A percentile compares a stretch with the other conserved stretches of the same genome.
Evolutionary conservation across 257 asterid species (phyloP).

Genomic region (Penstemon davidsonii): DNA sequence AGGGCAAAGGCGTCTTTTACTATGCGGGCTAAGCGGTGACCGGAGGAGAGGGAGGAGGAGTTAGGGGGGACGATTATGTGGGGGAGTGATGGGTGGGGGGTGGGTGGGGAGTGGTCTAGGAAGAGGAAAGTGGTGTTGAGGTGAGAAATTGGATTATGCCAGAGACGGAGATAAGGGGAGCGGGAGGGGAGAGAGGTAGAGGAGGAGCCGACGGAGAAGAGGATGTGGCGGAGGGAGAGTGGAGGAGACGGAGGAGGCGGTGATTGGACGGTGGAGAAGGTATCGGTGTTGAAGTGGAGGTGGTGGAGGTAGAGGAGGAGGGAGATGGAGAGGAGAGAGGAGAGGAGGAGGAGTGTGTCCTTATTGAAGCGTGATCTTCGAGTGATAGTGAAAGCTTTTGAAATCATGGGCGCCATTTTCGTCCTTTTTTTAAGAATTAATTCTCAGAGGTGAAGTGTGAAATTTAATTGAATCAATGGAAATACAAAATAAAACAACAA

Average conservation of each 20-base stretch:
- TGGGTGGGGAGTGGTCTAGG: slow-evolving; percentile 46
- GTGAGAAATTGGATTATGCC: slow-evolving; percentile 63
- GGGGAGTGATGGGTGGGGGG: slow-evolving; percentile 39
- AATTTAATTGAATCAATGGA: no score
- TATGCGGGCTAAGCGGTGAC: slow-evolving; percentile 70
- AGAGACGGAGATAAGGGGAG: slow-evolving; percentile 54
- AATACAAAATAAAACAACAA: no score
- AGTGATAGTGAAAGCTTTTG: slow-evolving; percentile 34
- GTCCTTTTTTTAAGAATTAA: no score
- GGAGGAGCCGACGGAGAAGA: slow-evolving; percentile 67
- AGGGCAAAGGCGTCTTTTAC: slow-evolving; percentile 58
- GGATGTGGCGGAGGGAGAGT: slow-evolving; percentile 43
- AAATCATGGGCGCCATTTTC: slow-evolving; percentile 20
- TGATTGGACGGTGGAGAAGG: slow-evolving; percentile 28
- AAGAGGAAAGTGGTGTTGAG: slow-evolving; percentile 60
- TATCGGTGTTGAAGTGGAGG: slow-evolving; percentile 32
- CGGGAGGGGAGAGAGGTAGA: slow-evolving; percentile 58
- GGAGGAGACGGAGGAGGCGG: slow-evolving; percentile 21
- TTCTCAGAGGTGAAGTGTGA: no score
- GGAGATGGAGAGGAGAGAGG: slow-evolving; percentile 46
- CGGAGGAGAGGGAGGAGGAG: slow-evolving; percentile 41
- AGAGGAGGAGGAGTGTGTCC: slow-evolving; percentile 51
- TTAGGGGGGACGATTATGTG: slow-evolving; percentile 49
- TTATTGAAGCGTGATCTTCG: slow-evolving; percentile 38
- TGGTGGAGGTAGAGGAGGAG: slow-evolving; percentile 48